Evolutionary conservation across 2,329 filamentous ascomycete species (phyloP).

Genomic region (Thelonectria rubi): DNA sequence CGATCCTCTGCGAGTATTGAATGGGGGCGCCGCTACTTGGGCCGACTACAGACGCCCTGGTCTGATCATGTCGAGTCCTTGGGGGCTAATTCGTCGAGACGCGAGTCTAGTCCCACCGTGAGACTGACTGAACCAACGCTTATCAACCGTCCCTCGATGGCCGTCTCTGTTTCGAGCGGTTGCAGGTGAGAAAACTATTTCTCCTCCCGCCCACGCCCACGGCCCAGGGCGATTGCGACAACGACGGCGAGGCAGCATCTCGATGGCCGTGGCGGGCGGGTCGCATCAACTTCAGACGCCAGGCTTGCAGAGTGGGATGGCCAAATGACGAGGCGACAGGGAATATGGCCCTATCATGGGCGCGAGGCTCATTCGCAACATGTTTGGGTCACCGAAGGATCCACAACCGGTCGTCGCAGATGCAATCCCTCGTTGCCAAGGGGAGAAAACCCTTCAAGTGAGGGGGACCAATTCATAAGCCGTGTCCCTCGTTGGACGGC

Average conservation of each 20-base stretch:
- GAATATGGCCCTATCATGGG: constrained; percentile 9
- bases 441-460: not conserved
- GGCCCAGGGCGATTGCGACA: not conserved
- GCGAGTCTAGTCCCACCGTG: not conserved
- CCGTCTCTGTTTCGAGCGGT: not conserved
- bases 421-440: not conserved
- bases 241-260: not conserved
- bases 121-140: not conserved
- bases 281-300: constrained; percentile 9
- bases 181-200: not conserved
- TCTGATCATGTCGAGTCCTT: not conserved
- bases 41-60: not conserved
- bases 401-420: not conserved
- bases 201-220: not conserved
- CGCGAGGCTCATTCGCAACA: constrained; percentile 5
- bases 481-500: not conserved
- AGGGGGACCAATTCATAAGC: not conserved
- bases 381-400: constrained; percentile 4
- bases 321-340: constrained; percentile 1
- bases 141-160: not conserved
- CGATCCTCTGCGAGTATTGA: not conserved
- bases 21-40: not conserved
- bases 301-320: constrained; percentile 5
- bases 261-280: not conserved
- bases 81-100: not conserved